Percentiles rank a stretch among this genome's conserved stretches.
Conservation (phyloP, 257 asterid species). For the Nicotiana attenuata region DNA sequence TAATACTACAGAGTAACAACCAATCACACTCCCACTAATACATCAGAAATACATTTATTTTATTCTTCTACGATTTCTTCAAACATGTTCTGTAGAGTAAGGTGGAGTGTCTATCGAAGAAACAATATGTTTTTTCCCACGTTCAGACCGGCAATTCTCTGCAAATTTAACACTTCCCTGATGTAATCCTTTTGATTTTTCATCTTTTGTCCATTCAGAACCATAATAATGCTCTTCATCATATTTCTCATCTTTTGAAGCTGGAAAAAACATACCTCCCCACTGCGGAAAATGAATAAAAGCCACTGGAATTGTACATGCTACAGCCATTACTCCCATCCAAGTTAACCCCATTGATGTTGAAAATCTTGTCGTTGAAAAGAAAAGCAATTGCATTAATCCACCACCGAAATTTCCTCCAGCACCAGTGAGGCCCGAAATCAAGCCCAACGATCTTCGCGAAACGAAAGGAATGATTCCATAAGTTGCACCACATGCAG, state of each 20-base stretch:
- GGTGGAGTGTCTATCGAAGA: slow-evolving; percentile 21
- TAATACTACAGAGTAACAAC: not conserved
- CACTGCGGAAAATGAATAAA: slow-evolving; percentile 60
- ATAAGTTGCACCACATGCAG: slow-evolving; percentile 54
- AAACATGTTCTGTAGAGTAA: slow-evolving; percentile 24
- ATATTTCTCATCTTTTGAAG: slow-evolving; percentile 26
- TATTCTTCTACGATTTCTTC: not conserved
- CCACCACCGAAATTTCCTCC: slow-evolving; percentile 63
- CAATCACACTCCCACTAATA: not conserved
- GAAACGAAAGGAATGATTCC: slow-evolving; percentile 50
- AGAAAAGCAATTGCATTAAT: slow-evolving; percentile 39
- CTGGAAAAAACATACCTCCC: slow-evolving; percentile 57
- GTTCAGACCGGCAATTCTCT: slow-evolving; percentile 50
- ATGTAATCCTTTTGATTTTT: slow-evolving; percentile 44
- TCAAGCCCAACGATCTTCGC: slow-evolving; percentile 38
- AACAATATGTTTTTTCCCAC: slow-evolving; percentile 30
- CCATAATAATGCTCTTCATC: slow-evolving; percentile 47
- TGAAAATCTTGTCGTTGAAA: slow-evolving; percentile 26
- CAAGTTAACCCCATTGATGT: slow-evolving; percentile 31
- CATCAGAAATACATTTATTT: not conserved
- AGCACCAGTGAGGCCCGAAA: slow-evolving; percentile 51
- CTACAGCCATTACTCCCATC: slow-evolving; percentile 53
- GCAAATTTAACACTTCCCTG: slow-evolving; percentile 52
- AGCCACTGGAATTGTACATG: slow-evolving; percentile 41
- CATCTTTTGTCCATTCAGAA: slow-evolving; percentile 45